These are phyloP conservation scores for Fusarium napiforme DNA, from an alignment of 2,329 filamentous ascomycete species.

Conservation along the genomic window DNA sequence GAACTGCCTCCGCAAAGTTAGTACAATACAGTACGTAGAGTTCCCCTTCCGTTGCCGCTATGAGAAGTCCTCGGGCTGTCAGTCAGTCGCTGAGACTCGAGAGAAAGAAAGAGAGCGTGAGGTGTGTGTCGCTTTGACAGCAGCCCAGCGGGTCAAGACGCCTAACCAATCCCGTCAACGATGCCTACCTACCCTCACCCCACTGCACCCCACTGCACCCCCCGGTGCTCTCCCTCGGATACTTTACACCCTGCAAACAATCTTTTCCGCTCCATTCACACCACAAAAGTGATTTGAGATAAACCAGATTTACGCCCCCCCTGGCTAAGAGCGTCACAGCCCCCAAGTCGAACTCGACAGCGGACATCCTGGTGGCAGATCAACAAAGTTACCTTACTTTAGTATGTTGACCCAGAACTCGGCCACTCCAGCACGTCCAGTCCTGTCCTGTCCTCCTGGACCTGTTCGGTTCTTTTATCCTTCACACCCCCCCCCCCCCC, in stretches of 20 bases:
- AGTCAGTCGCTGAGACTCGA: not conserved
- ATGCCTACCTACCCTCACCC: not conserved
- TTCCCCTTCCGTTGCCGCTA: slow-evolving; percentile 4
- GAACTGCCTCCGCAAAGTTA: not conserved
- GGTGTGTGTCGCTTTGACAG: slow-evolving; percentile 28
- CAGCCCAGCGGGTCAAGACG: slow-evolving; percentile 26
- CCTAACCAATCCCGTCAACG: slow-evolving; percentile 28
- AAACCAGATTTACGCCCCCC: slow-evolving; percentile 28
- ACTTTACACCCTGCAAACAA: slow-evolving; percentile 5
- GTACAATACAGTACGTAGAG: not conserved
- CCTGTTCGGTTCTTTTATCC: not conserved
- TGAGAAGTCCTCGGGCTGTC: slow-evolving; percentile 5
- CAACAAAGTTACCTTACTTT: slow-evolving; percentile 36
- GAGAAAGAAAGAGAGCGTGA: not conserved
- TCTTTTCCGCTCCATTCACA: not conserved
- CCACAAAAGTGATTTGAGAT: slow-evolving; percentile 9
- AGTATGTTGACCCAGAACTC: slow-evolving; percentile 30
- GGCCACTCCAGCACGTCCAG: slow-evolving; percentile 15
- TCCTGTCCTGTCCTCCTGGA: not conserved
- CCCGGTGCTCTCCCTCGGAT: not conserved
- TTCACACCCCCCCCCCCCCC: not conserved
- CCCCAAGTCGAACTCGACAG: slow-evolving; percentile 41
- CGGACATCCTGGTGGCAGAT: slow-evolving; percentile 44
- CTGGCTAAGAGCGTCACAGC: slow-evolving; percentile 31
- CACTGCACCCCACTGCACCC: not conserved